These are phyloP conservation scores for Phytophthora litchii DNA, from an alignment of 352 stramenopile genomes.

Conservation along the genomic window DNA sequence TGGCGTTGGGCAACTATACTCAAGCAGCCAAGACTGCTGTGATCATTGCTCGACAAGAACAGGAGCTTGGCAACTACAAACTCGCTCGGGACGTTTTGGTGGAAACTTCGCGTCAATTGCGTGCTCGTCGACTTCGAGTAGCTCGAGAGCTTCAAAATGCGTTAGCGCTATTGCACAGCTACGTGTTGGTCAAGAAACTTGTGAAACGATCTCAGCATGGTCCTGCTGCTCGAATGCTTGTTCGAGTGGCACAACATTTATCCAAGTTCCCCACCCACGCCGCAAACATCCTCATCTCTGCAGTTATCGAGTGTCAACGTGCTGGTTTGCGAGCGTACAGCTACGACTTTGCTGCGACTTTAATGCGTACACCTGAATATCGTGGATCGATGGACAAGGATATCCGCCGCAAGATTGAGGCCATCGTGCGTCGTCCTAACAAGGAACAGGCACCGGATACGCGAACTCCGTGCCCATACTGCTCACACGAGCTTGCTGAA, in stretches of 20 bases:
- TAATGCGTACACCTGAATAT: conserved; percentile 91
- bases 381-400: conserved; percentile 89
- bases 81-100: conserved; percentile 91
- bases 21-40: conserved; percentile 94
- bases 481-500: conserved; percentile 70
- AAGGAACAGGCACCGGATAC: conserved; percentile 82
- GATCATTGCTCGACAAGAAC: conserved; percentile 94
- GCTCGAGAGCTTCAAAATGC: conserved; percentile 84
- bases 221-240: conserved; percentile 87
- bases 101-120: conserved; percentile 89
- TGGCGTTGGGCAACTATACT: conserved; percentile 94
- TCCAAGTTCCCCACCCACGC: conserved; percentile 93
- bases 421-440: conserved; percentile 92
- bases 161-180: conserved; percentile 94
- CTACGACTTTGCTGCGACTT: conserved; percentile 92
- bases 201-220: conserved; percentile 89
- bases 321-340: conserved; percentile 89
- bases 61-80: conserved; percentile 94
- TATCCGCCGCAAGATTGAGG: conserved; percentile 94
- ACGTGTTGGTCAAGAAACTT: conserved; percentile 94
- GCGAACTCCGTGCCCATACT: conserved; percentile 87
- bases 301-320: conserved; percentile 94
- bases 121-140: conserved; percentile 88
- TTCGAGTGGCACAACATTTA: conserved; percentile 90
- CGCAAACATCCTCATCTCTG: conserved; percentile 92